Base-by-base conservation (phyloP, 1,284 basidiomycete species). In the Cutaneotrichosporon mucoides region DNA sequence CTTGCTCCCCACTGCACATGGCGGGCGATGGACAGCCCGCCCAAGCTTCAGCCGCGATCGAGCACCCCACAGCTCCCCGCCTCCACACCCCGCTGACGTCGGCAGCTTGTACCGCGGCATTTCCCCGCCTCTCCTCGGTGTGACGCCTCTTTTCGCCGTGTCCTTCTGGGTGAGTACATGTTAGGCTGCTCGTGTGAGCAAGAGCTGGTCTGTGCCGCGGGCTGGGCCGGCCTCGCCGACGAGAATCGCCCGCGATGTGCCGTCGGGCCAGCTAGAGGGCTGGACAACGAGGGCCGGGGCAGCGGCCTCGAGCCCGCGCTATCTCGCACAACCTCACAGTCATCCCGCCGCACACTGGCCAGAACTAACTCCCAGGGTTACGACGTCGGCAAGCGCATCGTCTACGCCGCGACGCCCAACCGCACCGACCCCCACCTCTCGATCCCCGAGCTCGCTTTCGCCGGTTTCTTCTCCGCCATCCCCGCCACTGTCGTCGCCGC, bases 101-200 rank as follows among this genome's bases (percentile, higher is more conserved):
- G 4, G 36, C 68, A 95, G 92, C 40, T 79, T 99, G 78, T 99
- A 98, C 79, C 89, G 95, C 67, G 95, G 95, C 42, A 94, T 99
- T 81, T 89, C 95, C 3, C 95, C 96, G 34, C 96, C 96, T 53
- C 81, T 99, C 64, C 81, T 97, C 41, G 96, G 96, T 56, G 93
- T 99, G 36, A 98, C 96, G 3, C 96, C 96, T 50, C 99, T 99
- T 75, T 99, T 99, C 74, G 96, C 96, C 11, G 82, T 99, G 47
- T 97, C 93, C 4, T 99, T 99, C 82, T 98, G 94, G 93, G 92
- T 91, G 74, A 63, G 84, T 73, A 34, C 24, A 24, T 24, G 10
- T 34, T 38, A 35, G 13, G 6, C 12, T 38, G 36, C 48, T n/a
- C 24, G 48, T 50, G 48, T 24, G 24, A 24, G 24, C 24, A 24